phyloP scores from a whole-genome alignment of 352 stramenopile genomes.

The Globisporangium paddicum region DNA sequence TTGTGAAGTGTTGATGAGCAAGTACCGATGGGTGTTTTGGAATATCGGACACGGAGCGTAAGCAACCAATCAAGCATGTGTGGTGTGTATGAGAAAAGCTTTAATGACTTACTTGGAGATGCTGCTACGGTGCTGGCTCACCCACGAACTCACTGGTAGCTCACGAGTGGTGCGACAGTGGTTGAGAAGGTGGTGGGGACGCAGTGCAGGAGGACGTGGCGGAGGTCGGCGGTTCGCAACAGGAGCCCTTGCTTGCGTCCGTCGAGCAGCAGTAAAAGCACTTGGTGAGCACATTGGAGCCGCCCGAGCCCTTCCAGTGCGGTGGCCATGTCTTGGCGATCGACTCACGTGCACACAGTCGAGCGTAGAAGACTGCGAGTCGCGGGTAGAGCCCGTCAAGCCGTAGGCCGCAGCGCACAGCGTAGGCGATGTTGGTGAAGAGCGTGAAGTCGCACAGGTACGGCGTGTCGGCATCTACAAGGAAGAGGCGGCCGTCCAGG shows the following conservation, averaged over 20 bases:
- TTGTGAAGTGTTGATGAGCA: neutral
- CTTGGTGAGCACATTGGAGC: slow-evolving; percentile 75
- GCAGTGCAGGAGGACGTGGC: slow-evolving; percentile 1
- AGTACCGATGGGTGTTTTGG: neutral
- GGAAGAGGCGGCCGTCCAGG: slow-evolving; percentile 46
- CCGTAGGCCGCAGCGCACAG: slow-evolving; percentile 77
- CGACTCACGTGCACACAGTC: slow-evolving; percentile 58
- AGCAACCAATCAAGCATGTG: neutral
- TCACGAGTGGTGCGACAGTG: neutral
- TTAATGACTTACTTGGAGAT: neutral
- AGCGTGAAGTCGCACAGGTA: slow-evolving; percentile 81
- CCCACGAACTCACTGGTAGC: neutral
- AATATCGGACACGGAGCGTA: neutral
- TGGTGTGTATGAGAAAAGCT: neutral
- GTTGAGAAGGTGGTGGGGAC: slow-evolving; percentile 2
- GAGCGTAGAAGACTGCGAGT: slow-evolving; percentile 76
- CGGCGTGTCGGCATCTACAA: slow-evolving; percentile 53
- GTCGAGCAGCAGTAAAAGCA: slow-evolving; percentile 56
- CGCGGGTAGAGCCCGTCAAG: slow-evolving; percentile 77
- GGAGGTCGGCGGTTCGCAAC: neutral
- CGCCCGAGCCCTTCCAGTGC: slow-evolving; percentile 76
- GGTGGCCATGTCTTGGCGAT: slow-evolving; percentile 79
- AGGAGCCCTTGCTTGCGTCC: slow-evolving; percentile 14
- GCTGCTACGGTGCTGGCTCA: neutral
- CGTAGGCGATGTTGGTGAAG: slow-evolving; percentile 85